Evolutionary conservation across 345 rosid genomes (phyloP).

Genomic region (Toxicodendron radicans): DNA sequence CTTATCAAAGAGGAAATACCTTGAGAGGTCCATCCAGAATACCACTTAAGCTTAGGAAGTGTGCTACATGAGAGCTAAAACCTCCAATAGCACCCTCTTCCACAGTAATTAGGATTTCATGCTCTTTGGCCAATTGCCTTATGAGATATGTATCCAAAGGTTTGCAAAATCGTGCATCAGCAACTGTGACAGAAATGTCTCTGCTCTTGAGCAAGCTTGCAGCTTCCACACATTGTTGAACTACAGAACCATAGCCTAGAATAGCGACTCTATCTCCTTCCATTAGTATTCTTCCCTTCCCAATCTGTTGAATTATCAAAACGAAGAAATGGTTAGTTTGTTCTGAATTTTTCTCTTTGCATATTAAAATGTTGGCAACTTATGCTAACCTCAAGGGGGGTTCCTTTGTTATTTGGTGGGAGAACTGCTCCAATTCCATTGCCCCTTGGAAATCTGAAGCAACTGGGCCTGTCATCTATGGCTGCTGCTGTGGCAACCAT

Average conservation of each 20-base stretch:
- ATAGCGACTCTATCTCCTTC: constrained; percentile 76
- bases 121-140: constrained; percentile 61
- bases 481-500: constrained; percentile 80
- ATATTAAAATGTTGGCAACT: not conserved
- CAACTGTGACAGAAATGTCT: constrained; percentile 58
- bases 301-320: constrained; percentile 45
- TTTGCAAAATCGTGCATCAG: constrained; percentile 93
- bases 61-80: constrained; percentile 81
- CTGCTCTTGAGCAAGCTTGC: constrained; percentile 42
- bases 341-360: not conserved
- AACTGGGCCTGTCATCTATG: constrained; percentile 78
- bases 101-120: constrained; percentile 68
- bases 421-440: constrained; percentile 61
- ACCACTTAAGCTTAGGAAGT: constrained; percentile 68
- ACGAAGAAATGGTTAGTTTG: constrained; percentile 1
- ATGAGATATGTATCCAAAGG: constrained; percentile 75
- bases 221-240: constrained; percentile 70
- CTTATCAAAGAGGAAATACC: constrained; percentile 31
- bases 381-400: constrained; percentile 50
- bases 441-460: constrained; percentile 85
- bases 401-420: constrained; percentile 58
- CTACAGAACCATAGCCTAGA: constrained; percentile 77
- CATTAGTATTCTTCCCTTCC: constrained; percentile 72
- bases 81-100: constrained; percentile 95
- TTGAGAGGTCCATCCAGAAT: constrained; percentile 78